phyloP scores from a whole-genome alignment of 139 green algal genomes.

The Ulvella scutata region DNA sequence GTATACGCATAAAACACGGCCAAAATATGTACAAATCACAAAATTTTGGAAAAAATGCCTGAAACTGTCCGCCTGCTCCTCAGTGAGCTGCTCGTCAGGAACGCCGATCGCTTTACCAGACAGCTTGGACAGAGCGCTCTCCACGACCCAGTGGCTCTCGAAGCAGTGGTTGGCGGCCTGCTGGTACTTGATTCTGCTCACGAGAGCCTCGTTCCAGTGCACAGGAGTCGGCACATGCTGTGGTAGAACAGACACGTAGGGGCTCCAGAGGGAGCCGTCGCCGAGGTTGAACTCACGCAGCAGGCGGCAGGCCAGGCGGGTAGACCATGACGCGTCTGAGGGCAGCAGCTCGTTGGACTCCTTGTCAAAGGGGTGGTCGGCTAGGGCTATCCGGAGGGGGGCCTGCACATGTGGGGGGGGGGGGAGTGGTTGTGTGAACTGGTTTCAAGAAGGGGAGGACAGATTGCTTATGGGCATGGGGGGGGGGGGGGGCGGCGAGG shows the following conservation, averaged over 20 bases:
- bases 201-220: not conserved
- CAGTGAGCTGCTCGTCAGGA: not conserved
- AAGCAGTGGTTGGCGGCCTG: conserved; percentile 1
- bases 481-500: too few relatives aligned
- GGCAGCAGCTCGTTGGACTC: conserved; percentile 29
- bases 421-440: too few relatives aligned
- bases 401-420: too few relatives aligned
- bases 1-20: too few relatives aligned
- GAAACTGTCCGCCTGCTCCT: not conserved
- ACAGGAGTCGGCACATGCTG: not conserved
- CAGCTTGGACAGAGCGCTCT: not conserved
- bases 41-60: too few relatives aligned
- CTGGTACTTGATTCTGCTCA: conserved; percentile 2
- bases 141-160: not conserved
- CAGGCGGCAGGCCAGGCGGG: conserved; percentile 52
- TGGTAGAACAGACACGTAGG: conserved; percentile 33
- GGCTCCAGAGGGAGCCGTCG: conserved; percentile 19
- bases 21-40: too few relatives aligned
- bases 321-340: conserved; percentile 43
- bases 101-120: not conserved
- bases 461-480: too few relatives aligned
- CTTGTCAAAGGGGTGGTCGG: conserved; percentile 34
- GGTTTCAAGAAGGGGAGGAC: too few relatives aligned
- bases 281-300: conserved; percentile 30
- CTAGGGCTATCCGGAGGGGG: conserved; percentile 47